Evolutionary conservation across 2,329 filamentous ascomycete genomes (phyloP), one percentile per base, ranked within the genome.

Genomic region (Colletotrichum sp.): DNA sequence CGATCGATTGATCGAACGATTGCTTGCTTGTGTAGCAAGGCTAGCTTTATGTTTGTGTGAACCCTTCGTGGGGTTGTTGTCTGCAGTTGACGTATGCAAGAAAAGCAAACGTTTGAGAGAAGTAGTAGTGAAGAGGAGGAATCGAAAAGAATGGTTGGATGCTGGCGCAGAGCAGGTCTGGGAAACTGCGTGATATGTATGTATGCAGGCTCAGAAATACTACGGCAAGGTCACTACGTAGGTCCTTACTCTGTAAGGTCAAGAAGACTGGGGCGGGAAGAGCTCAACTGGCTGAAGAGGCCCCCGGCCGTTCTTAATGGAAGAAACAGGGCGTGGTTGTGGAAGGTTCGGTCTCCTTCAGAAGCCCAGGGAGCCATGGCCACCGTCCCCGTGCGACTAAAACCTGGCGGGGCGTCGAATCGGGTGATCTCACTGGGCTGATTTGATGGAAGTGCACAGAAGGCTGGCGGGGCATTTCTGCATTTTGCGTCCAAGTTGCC

Each of bases 261-360:
- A 48, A 56, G 48, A 63, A 68, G 32, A 73, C 21, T 69, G 73
- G 73, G 73, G 48, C 38, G 30, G n/a, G 28, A 38, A 38, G 48
- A 52, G 26, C 38, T 21, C 26, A 32, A 75, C 63, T 73, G 73
- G 69, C 64, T 36, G 73, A 65, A 30, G 59, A 48, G 58, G n/a
- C 43, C 58, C 69, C 69, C 64, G 63, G 69, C 43, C 56, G 58
- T 56, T 68, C 63, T 75, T 34, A 73, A 73, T 73, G 56, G 73
- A 75, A 73, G 73, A 64, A 75, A 68, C 73, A 73, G 48, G 73
- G 63, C 64, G 52, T 69, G 78, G 69, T 78, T 79, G 78, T 79
- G 73, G 78, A 79, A 79, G 78, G 71, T 79, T 79, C 78, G 78
- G 70, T 74, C 64, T 66, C 70, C 56, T 70, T 75, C 73, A 75